These are phyloP conservation scores for Thalassiosira hispida DNA, from an alignment of 352 stramenopile genomes.

Conservation along the genomic window DNA sequence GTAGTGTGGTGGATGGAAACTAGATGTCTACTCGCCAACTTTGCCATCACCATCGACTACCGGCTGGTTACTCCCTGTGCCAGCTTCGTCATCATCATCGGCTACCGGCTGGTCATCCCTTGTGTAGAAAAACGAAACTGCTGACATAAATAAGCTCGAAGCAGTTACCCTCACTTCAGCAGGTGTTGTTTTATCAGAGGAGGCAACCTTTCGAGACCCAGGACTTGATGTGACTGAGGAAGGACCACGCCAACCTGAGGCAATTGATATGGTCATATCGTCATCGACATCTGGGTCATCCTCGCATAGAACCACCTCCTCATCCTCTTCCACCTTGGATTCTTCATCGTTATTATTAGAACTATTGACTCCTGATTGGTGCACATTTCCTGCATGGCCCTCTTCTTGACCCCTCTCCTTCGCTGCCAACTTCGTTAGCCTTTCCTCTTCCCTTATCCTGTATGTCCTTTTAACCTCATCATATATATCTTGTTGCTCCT, in stretches of 20 bases:
- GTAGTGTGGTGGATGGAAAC: too few relatives aligned
- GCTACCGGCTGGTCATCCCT: too few relatives aligned
- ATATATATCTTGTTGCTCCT: slow-evolving; percentile 72
- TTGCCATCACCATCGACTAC: too few relatives aligned
- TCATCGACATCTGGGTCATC: slow-evolving; percentile 6
- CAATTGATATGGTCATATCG: slow-evolving; percentile 5
- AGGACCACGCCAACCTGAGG: not conserved
- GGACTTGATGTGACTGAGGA: not conserved
- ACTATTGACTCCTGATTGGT: not conserved
- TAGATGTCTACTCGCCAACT: too few relatives aligned
- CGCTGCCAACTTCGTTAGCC: slow-evolving; percentile 14
- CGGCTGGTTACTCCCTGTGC: too few relatives aligned
- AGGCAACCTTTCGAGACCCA: slow-evolving; percentile 1
- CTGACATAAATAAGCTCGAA: too few relatives aligned
- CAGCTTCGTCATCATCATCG: too few relatives aligned
- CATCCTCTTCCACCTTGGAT: not conserved
- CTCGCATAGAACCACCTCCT: not conserved
- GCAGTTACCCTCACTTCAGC: too few relatives aligned
- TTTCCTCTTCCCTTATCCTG: slow-evolving; percentile 40
- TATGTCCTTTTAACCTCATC: slow-evolving; percentile 27
- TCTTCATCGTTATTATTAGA: not conserved
- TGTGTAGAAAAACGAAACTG: too few relatives aligned
- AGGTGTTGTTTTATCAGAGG: too few relatives aligned
- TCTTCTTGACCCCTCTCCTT: not conserved
- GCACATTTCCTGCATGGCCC: not conserved